Evolutionary conservation across 306 rosid genomes (phyloP).

Genomic region (Crataegus laevigata): DNA sequence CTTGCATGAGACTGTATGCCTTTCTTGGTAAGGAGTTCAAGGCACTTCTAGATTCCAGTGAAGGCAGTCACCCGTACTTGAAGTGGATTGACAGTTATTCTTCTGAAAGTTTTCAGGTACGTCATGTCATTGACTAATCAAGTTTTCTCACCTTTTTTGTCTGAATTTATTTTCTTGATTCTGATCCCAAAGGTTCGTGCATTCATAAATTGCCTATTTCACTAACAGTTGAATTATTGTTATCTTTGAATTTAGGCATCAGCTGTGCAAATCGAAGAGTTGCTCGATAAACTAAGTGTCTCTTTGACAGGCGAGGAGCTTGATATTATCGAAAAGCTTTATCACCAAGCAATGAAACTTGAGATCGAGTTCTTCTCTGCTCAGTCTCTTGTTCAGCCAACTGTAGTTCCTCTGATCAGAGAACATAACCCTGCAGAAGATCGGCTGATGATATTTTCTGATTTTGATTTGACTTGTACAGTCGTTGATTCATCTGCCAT

Average conservation of each 20-base stretch:
- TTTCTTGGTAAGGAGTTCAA: slow-evolving; percentile 67
- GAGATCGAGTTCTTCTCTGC: slow-evolving; percentile 79
- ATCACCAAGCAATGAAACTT: slow-evolving; percentile 91
- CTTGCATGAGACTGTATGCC: slow-evolving; percentile 96
- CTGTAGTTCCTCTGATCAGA: slow-evolving; percentile 70
- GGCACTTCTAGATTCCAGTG: slow-evolving; percentile 35
- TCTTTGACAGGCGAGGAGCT: slow-evolving; percentile 99
- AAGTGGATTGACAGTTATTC: slow-evolving; percentile 87
- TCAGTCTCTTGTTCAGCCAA: slow-evolving; percentile 76
- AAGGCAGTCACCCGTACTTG: slow-evolving; percentile 57
- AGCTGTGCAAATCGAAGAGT: slow-evolving; percentile 78
- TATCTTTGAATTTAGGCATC: slow-evolving; percentile 71
- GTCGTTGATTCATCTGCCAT: slow-evolving; percentile 93
- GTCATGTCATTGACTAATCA: slow-evolving; percentile 27
- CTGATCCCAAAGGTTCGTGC: slow-evolving; percentile 22
- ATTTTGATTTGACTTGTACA: slow-evolving; percentile 96
- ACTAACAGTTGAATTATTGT: slow-evolving; percentile 36
- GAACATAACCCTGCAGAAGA: slow-evolving; percentile 61
- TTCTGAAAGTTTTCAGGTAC: slow-evolving; percentile 76
- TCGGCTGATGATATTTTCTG: slow-evolving; percentile 66
- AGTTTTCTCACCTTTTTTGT: slow-evolving; percentile 23
- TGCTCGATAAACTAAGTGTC: slow-evolving; percentile 88
- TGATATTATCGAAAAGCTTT: slow-evolving; percentile 87
- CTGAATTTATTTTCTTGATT: slow-evolving; percentile 14
- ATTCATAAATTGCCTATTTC: slow-evolving; percentile 31